Percentiles rank a stretch among this genome's conserved stretches.
phyloP scores from a whole-genome alignment of 306 rosid species.

The Vigna unguiculata region DNA sequence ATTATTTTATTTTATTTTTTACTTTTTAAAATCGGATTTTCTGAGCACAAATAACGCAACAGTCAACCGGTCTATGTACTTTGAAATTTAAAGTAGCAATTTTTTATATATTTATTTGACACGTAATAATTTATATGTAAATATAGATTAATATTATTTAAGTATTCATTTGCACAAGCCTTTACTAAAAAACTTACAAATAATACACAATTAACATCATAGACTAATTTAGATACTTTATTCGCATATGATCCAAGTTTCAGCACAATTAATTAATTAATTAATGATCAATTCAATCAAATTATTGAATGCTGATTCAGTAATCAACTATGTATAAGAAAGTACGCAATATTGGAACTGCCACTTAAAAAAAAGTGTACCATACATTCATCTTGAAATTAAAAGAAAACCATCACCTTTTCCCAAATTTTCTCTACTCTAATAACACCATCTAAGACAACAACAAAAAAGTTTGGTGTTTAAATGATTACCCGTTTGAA shows the following conservation, averaged over 20 bases:
- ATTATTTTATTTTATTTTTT: not conserved
- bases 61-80: not conserved
- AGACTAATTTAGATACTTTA: too few species aligned
- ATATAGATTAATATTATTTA: too few species aligned
- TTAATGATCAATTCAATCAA: not conserved
- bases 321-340: constrained; percentile 17
- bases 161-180: too few species aligned
- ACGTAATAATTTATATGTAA: too few species aligned
- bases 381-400: not conserved
- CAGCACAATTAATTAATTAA: too few species aligned
- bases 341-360: constrained; percentile 1
- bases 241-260: too few species aligned
- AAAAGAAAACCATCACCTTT: not conserved
- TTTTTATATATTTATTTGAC: too few species aligned
- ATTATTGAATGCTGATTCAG: not conserved
- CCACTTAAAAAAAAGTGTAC: not conserved
- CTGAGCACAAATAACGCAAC: not conserved
- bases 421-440: not conserved
- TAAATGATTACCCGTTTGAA: constrained; percentile 39
- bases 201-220: too few species aligned
- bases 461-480: constrained; percentile 13
- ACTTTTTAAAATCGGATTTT: not conserved
- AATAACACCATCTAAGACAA: constrained; percentile 10
- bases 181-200: too few species aligned
- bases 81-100: not conserved